Evolutionary conservation across 2,329 filamentous ascomycete species (phyloP).

Genomic region (Stagonosporopsis vannaccii): DNA sequence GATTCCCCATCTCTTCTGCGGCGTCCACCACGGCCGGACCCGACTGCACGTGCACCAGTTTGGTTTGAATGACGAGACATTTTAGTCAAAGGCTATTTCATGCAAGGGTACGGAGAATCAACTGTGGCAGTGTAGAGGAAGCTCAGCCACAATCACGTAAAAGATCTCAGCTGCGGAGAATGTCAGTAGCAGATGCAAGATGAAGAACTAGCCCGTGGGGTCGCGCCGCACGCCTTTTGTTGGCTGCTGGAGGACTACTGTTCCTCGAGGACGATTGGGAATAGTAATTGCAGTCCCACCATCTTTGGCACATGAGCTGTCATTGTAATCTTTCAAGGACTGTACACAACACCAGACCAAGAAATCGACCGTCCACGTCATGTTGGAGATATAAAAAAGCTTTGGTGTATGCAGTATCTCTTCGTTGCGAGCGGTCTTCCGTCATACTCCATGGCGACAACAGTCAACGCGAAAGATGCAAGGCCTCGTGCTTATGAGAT

Average conservation of each 20-base stretch:
- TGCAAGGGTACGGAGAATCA: not conserved
- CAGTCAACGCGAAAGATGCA: not conserved
- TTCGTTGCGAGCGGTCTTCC: not conserved
- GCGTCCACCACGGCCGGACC: not conserved
- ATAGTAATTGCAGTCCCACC: not conserved
- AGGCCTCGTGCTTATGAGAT: not conserved
- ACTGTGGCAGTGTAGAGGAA: not conserved
- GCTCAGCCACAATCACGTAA: not conserved
- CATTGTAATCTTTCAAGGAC: not conserved
- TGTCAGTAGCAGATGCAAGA: not conserved
- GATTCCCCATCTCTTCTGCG: not conserved
- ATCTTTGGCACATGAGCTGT: not conserved
- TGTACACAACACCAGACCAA: not conserved
- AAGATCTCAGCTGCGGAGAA: not conserved
- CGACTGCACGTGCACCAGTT: not conserved
- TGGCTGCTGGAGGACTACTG: not conserved
- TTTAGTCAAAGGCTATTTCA: not conserved
- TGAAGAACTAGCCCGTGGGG: not conserved
- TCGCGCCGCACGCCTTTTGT: not conserved
- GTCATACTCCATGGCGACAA: not conserved
- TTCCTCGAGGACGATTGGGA: not conserved
- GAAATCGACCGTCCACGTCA: no score
- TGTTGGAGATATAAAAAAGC: not conserved
- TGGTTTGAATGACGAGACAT: not conserved
- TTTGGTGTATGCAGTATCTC: not conserved